phyloP scores from a whole-genome alignment of 2,329 filamentous ascomycete genomes.

The Mollisiaceae sp. region DNA sequence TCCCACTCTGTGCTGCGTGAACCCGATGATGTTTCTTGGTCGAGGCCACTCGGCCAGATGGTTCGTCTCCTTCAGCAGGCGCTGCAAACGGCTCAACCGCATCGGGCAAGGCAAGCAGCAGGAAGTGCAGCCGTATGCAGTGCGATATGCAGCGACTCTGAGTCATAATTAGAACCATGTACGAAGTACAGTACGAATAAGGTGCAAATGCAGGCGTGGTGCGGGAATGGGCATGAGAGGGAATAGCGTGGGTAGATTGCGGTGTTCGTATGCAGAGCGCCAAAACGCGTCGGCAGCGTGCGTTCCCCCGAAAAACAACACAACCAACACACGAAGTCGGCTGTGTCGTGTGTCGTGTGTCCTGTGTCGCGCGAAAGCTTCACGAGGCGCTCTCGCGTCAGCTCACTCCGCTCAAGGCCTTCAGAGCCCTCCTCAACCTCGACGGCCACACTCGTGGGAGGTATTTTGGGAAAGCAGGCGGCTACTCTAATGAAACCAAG shows the following conservation, averaged over 20 bases:
- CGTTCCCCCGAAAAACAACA: neutral
- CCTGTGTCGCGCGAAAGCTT: constrained; percentile 25
- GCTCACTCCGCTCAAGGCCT: constrained; percentile 19
- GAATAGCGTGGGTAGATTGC: neutral
- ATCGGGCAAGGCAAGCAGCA: constrained; percentile 31
- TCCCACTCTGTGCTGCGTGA: constrained; percentile 23
- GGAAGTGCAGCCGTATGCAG: constrained; percentile 15
- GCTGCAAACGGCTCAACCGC: constrained; percentile 29
- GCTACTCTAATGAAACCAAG: constrained; percentile 33
- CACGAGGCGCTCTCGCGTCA: constrained; percentile 37
- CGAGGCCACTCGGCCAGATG: constrained; percentile 39
- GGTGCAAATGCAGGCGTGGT: constrained; percentile 16
- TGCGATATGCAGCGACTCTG: constrained; percentile 39
- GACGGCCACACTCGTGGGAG: constrained; percentile 15
- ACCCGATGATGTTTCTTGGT: constrained; percentile 42
- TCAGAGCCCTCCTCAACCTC: constrained; percentile 1
- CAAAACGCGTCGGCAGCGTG: constrained; percentile 21
- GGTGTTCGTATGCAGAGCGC: constrained; percentile 22
- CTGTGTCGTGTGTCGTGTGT: too few species aligned
- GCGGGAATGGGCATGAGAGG: constrained; percentile 12
- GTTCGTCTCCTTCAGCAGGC: constrained; percentile 40
- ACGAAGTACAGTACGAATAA: too few species aligned
- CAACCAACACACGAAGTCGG: neutral
- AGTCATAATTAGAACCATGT: constrained; percentile 40
- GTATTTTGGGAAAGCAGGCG: constrained; percentile 33